These are phyloP conservation scores for Chaetomium olivaceum DNA, from an alignment of 2,329 filamentous ascomycete species.

Conservation along the genomic window DNA sequence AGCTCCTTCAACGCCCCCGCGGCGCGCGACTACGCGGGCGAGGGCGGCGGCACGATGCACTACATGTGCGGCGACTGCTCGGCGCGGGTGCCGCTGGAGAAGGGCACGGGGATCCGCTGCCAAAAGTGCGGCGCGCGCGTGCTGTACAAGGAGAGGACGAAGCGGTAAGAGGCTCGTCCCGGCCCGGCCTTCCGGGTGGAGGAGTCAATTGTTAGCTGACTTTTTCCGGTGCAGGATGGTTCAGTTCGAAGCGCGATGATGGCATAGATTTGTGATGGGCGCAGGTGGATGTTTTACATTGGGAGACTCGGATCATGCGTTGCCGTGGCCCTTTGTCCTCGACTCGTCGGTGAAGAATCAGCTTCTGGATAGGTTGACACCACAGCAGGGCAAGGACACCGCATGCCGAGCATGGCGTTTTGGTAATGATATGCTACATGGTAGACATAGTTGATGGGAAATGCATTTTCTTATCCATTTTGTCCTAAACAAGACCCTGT, in stretches of 20 bases:
- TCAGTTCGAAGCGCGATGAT: conserved; percentile 89
- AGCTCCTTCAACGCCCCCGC: conserved; percentile 27
- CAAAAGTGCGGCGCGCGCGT: conserved; percentile 93
- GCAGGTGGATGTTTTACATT: not conserved
- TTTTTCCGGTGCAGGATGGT: conserved; percentile 75
- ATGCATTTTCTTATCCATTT: conserved; percentile 9
- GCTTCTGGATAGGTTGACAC: not conserved
- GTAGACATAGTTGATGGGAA: conserved; percentile 1
- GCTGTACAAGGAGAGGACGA: conserved; percentile 96
- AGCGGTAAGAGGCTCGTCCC: conserved; percentile 67
- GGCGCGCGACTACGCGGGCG: conserved; percentile 42
- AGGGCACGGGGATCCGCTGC: conserved; percentile 80
- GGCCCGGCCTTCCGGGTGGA: too few relatives aligned
- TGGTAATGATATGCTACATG: not conserved
- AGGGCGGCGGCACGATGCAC: conserved; percentile 54
- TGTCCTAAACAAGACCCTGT: conserved; percentile 7
- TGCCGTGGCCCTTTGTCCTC: not conserved
- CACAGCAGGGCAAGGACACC: not conserved
- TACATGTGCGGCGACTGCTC: conserved; percentile 87
- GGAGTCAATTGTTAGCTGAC: conserved; percentile 26
- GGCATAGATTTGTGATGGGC: not conserved
- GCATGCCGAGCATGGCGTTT: not conserved
- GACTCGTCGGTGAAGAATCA: not conserved
- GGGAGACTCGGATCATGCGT: not conserved
- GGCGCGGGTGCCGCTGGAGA: conserved; percentile 70